Evolutionary conservation across 768 basidiomycete species (phyloP).

Genomic region (Cyclocybe aegerita): DNA sequence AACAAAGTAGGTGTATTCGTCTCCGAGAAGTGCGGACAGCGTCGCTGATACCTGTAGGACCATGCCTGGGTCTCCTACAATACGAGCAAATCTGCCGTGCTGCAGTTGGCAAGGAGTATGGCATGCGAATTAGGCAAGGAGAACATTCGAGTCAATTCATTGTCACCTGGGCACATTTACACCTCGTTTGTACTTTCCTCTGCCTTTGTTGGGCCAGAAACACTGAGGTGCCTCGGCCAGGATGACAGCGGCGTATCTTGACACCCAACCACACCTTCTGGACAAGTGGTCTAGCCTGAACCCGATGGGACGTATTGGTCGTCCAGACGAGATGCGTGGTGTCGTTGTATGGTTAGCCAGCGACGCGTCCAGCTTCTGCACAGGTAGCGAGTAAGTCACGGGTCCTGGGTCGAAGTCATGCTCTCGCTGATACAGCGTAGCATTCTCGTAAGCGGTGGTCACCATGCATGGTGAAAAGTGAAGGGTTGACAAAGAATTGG

Average conservation of each 20-base stretch:
- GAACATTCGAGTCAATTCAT: constrained; percentile 69
- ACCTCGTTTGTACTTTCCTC: constrained; percentile 46
- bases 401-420: neutral
- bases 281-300: constrained; percentile 70
- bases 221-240: constrained; percentile 27
- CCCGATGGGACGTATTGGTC: constrained; percentile 69
- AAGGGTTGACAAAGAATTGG: neutral
- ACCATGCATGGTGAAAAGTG: constrained; percentile 53
- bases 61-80: constrained; percentile 80
- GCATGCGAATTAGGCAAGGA: constrained; percentile 72
- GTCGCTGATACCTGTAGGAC: constrained; percentile 39
- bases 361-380: constrained; percentile 77
- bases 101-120: constrained; percentile 83
- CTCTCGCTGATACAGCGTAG: constrained; percentile 25
- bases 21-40: neutral
- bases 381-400: constrained; percentile 73
- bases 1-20: constrained; percentile 49
- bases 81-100: constrained; percentile 72
- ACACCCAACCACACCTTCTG: constrained; percentile 58
- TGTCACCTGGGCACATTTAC: constrained; percentile 78
- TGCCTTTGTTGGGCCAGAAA: neutral
- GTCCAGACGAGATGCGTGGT: constrained; percentile 72
- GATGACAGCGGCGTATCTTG: constrained; percentile 75
- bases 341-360: constrained; percentile 71
- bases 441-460: constrained; percentile 62